Evolutionary conservation across 1,139 yeast species (phyloP).

Genomic region (Arxiozyma bovina): DNA sequence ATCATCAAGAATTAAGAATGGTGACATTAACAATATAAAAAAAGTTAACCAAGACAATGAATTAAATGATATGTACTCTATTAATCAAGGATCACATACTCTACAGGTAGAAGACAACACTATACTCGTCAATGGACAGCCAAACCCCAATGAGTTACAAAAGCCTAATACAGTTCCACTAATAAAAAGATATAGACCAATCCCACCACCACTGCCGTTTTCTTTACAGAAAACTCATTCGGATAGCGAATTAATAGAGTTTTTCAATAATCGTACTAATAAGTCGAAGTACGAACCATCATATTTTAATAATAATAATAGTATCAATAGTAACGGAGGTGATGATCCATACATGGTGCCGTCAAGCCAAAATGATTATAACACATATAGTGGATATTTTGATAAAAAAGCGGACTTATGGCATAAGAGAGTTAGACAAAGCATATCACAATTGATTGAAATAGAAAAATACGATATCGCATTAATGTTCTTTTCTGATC

Average conservation of each 20-base stretch:
- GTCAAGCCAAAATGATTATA: slow-evolving; percentile 22
- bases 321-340: background rate
- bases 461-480: slow-evolving; percentile 14
- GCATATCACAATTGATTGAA: slow-evolving; percentile 23
- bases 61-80: no score
- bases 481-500: slow-evolving; percentile 27
- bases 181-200: background rate
- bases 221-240: background rate
- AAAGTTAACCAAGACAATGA: background rate
- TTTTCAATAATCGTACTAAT: background rate
- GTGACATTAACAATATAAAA: background rate
- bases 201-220: background rate
- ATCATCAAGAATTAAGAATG: slow-evolving; percentile 6
- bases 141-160: background rate
- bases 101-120: background rate
- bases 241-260: background rate
- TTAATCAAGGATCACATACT: background rate
- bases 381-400: slow-evolving; percentile 19
- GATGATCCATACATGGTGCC: slow-evolving; percentile 15
- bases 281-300: background rate
- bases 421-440: slow-evolving; percentile 35
- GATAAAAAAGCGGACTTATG: slow-evolving; percentile 39
- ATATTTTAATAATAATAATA: slow-evolving; percentile 4
- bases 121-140: background rate
- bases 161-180: background rate